Base-by-base conservation (phyloP, 257 asterid species). In the Osmanthus fragrans region DNA sequence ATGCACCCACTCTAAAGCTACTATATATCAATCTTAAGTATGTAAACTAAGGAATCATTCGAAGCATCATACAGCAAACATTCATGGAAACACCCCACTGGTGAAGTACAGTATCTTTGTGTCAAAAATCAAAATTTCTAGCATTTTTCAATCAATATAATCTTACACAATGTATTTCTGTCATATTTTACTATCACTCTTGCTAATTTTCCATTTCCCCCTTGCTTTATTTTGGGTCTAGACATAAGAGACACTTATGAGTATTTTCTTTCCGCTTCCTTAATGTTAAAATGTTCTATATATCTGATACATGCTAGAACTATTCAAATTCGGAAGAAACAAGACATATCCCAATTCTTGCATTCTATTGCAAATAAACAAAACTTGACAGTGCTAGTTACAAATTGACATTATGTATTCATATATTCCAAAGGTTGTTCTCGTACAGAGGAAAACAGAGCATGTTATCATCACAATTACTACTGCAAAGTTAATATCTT, bases 301-400 rank as follows among this genome's bases (percentile, higher is more conserved):
- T n/a, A 21, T 11, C 74, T 16, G 42, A 68, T 7, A 2, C 74
- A n/a, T 29, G 66, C 75, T 51, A 66, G 19, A 37, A 11, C 11
- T 4, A 6, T 7, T 0, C 27, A 56, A n/a, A 40, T 29, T 51
- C 68, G 64, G n/a, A 63, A 77, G 45, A 68, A 70, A 73, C 7
- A 63, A 58, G 1, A 54, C 8, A 12, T 47, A 32, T 5, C 18
- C 58, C 58, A 47, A 47, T 27, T 47, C 70, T 65, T 25, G 8
- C 65, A 70, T 23, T 34, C 58, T 9, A 79, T 3, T 63, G 47
- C 11, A 40, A 11, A 56, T 76, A 56, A 67, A 65, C 65, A 68
- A 65, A 58, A 51, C 37, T 73, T 25, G 56, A 15, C 30, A 60
- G 45, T 9, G 47, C 13, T 5, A 66, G 45, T 29, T 72, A 15